These are phyloP conservation scores for Grammothele lineata DNA, from an alignment of 768 basidiomycete genomes.

Conservation along the genomic window DNA sequence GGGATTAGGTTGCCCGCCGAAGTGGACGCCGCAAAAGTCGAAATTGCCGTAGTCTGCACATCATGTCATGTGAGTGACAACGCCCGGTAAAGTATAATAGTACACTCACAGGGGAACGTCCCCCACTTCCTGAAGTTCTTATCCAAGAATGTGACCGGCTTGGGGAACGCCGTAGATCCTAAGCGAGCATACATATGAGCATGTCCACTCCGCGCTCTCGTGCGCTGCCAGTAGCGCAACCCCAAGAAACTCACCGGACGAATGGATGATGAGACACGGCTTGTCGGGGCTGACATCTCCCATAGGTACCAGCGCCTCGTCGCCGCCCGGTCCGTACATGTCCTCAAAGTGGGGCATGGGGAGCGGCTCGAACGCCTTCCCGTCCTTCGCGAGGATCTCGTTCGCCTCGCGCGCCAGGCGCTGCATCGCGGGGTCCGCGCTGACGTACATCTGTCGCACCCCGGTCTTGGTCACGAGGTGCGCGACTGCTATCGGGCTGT, in stretches of 20 bases:
- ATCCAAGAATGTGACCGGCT: conserved; percentile 14
- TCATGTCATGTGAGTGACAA: background rate
- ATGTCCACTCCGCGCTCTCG: background rate
- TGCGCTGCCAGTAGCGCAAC: background rate
- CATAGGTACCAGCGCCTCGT: conserved; percentile 7
- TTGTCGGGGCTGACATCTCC: conserved; percentile 9
- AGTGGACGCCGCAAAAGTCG: conserved; percentile 16
- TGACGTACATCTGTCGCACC: conserved; percentile 22
- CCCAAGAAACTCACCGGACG: conserved; percentile 20
- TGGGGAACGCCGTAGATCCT: conserved; percentile 21
- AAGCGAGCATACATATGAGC: background rate
- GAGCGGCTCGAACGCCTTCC: conserved; percentile 7
- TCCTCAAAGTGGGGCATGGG: conserved; percentile 22
- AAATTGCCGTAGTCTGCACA: conserved; percentile 14
- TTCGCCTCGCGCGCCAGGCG: conserved; percentile 17
- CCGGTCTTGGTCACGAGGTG: conserved; percentile 26
- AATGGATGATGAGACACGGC: conserved; percentile 10
- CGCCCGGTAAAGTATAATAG: background rate
- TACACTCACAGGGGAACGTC: conserved; percentile 6
- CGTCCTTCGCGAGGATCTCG: conserved; percentile 11
- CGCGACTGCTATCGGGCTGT: conserved; percentile 24
- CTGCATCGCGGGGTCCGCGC: conserved; percentile 21
- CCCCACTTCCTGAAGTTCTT: conserved; percentile 17
- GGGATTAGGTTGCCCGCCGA: conserved; percentile 20
- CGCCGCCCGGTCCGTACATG: conserved; percentile 15